Conservation (phyloP, 352 stramenopile genomes). For the Phytophthora pisi region DNA sequence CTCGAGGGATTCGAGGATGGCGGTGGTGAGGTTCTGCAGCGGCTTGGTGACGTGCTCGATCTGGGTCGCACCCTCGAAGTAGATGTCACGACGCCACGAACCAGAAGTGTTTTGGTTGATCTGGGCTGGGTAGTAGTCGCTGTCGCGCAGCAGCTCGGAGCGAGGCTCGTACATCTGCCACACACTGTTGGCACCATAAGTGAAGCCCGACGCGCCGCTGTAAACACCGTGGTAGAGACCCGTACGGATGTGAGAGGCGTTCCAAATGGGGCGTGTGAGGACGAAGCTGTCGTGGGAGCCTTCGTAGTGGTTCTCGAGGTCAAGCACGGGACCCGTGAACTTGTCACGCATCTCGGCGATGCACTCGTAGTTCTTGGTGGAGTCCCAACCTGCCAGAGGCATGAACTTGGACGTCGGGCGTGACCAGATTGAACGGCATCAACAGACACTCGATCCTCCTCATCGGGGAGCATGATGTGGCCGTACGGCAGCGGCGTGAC, state of each 20-base stretch:
- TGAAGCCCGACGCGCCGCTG: conserved; percentile 18
- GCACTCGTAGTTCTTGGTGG: conserved; percentile 38
- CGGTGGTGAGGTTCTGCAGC: conserved; percentile 13
- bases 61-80: conserved; percentile 20
- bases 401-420: conserved; percentile 7
- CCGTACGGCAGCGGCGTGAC: conserved; percentile 13
- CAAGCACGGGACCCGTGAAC: conserved; percentile 22
- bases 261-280: conserved; percentile 15
- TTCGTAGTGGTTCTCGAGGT: conserved; percentile 36
- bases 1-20: conserved; percentile 18
- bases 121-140: conserved; percentile 16
- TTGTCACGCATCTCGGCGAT: conserved; percentile 30
- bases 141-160: conserved; percentile 13
- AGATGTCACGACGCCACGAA: conserved; percentile 24
- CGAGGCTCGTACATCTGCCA: conserved; percentile 29
- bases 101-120: conserved; percentile 19
- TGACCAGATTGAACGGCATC: conserved; percentile 24
- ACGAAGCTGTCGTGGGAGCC: conserved; percentile 18
- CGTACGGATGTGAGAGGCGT: conserved; percentile 20
- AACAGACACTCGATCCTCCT: conserved; percentile 20
- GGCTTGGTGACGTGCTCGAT: conserved; percentile 25
- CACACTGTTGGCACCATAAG: conserved; percentile 29
- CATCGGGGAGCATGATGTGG: conserved; percentile 18
- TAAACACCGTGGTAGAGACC: conserved; percentile 34
- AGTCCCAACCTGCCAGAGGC: conserved; percentile 8